Evolutionary conservation across 2,329 filamentous ascomycete genomes (phyloP).

Genomic region (Davidsoniella virescens): DNA sequence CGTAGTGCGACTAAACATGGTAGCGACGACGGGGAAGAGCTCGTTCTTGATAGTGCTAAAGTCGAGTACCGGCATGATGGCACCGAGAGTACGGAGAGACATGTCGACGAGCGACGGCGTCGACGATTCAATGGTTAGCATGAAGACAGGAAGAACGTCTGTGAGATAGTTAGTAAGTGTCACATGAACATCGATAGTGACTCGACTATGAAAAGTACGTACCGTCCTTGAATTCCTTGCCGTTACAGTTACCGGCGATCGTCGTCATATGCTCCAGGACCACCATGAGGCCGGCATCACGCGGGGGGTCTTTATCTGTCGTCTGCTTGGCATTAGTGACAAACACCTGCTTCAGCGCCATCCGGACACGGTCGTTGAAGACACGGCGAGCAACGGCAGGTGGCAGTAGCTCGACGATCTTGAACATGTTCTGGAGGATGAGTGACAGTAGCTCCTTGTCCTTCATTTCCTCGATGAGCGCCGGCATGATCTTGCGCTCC

Average conservation of each 20-base stretch:
- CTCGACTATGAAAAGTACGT: slow-evolving; percentile 18
- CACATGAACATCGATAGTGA: not conserved
- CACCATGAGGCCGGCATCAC: slow-evolving; percentile 83
- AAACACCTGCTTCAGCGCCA: slow-evolving; percentile 70
- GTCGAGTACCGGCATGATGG: slow-evolving; percentile 75
- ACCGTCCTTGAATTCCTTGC: slow-evolving; percentile 92
- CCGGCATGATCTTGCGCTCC: slow-evolving; percentile 85
- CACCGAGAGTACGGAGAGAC: slow-evolving; percentile 59
- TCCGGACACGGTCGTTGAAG: slow-evolving; percentile 77
- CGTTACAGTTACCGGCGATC: slow-evolving; percentile 65
- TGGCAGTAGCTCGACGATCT: slow-evolving; percentile 66
- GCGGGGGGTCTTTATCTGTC: slow-evolving; percentile 58
- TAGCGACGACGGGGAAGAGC: slow-evolving; percentile 79
- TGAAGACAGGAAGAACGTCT: slow-evolving; percentile 79
- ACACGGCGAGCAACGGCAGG: slow-evolving; percentile 47
- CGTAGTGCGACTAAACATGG: slow-evolving; percentile 82
- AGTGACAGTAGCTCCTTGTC: slow-evolving; percentile 73
- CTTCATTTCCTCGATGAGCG: slow-evolving; percentile 81
- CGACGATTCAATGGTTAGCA: slow-evolving; percentile 69
- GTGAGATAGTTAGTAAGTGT: not conserved
- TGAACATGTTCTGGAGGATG: slow-evolving; percentile 83
- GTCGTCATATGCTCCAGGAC: slow-evolving; percentile 67
- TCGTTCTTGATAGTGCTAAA: slow-evolving; percentile 97
- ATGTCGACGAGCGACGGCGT: slow-evolving; percentile 83
- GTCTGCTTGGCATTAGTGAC: slow-evolving; percentile 40